Conservation (phyloP, 1,284 basidiomycete genomes). For the Moesziomyces antarcticus region DNA sequence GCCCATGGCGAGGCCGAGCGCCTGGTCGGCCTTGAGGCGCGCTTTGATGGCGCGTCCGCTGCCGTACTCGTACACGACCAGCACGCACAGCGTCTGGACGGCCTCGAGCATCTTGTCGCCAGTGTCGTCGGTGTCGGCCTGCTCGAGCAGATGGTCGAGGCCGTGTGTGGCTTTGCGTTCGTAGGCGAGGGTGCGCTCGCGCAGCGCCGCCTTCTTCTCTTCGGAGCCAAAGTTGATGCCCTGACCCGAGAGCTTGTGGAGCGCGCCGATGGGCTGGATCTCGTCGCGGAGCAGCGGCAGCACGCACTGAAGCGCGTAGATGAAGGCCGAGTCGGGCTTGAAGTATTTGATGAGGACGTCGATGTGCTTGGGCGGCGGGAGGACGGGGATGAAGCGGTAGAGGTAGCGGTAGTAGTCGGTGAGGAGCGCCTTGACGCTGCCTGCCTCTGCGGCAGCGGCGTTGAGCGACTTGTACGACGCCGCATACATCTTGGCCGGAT, state of each 20-base stretch:
- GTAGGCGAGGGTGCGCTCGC: constrained; percentile 38
- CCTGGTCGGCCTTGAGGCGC: constrained; percentile 62
- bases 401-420: constrained; percentile 60
- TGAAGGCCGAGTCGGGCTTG: constrained; percentile 51
- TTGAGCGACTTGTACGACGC: constrained; percentile 24
- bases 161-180: constrained; percentile 56
- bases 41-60: constrained; percentile 60
- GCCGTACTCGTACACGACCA: constrained; percentile 61
- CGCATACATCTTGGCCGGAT: constrained; percentile 18
- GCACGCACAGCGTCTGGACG: constrained; percentile 56
- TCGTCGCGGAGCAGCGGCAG: constrained; percentile 54
- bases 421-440: constrained; percentile 37
- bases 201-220: constrained; percentile 47
- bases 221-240: constrained; percentile 56
- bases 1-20: constrained; percentile 61
- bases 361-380: constrained; percentile 49
- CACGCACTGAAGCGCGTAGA: constrained; percentile 56
- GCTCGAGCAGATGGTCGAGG: constrained; percentile 54
- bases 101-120: constrained; percentile 53
- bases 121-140: constrained; percentile 34
- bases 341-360: constrained; percentile 40
- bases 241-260: constrained; percentile 40
- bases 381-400: constrained; percentile 61
- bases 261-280: constrained; percentile 45
- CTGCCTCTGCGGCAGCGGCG: constrained; percentile 30